Percentiles rank a stretch among this genome's conserved stretches.
phyloP scores from a whole-genome alignment of 2,329 filamentous ascomycete species.

The Botryotinia calthae region DNA sequence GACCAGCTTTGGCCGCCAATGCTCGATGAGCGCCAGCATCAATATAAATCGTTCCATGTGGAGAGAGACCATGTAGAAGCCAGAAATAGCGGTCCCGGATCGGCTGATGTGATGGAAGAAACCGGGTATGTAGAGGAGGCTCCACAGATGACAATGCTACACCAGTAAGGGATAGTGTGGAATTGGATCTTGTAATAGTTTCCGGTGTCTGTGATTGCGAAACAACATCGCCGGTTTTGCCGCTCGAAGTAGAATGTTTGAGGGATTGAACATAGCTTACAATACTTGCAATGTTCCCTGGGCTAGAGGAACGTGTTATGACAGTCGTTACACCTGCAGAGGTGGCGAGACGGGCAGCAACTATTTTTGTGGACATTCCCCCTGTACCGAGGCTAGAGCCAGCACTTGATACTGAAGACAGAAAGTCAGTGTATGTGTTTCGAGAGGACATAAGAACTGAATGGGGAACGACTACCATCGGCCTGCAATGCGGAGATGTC shows the following conservation, averaged over 20 bases:
- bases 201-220: slow-evolving; percentile 28
- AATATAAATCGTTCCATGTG: slow-evolving; percentile 89
- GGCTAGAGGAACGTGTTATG: slow-evolving; percentile 90
- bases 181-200: slow-evolving; percentile 20
- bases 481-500: slow-evolving; percentile 80
- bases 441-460: not conserved
- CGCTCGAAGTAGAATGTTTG: slow-evolving; percentile 39
- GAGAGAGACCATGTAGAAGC: slow-evolving; percentile 87
- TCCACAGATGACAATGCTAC: slow-evolving; percentile 27
- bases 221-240: slow-evolving; percentile 19
- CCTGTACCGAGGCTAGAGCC: slow-evolving; percentile 89
- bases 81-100: slow-evolving; percentile 96
- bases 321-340: slow-evolving; percentile 94
- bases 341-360: slow-evolving; percentile 86
- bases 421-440: not conserved
- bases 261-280: slow-evolving; percentile 73
- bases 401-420: slow-evolving; percentile 69
- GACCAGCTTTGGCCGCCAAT: slow-evolving; percentile 76
- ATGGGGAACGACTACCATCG: slow-evolving; percentile 55
- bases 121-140: slow-evolving; percentile 83
- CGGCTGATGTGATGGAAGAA: slow-evolving; percentile 78
- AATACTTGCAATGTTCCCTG: slow-evolving; percentile 86
- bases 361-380: slow-evolving; percentile 97
- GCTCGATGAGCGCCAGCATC: slow-evolving; percentile 85
- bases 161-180: slow-evolving; percentile 25